phyloP scores from a whole-genome alignment of 306 rosid species.

The Castanospermum australe region DNA sequence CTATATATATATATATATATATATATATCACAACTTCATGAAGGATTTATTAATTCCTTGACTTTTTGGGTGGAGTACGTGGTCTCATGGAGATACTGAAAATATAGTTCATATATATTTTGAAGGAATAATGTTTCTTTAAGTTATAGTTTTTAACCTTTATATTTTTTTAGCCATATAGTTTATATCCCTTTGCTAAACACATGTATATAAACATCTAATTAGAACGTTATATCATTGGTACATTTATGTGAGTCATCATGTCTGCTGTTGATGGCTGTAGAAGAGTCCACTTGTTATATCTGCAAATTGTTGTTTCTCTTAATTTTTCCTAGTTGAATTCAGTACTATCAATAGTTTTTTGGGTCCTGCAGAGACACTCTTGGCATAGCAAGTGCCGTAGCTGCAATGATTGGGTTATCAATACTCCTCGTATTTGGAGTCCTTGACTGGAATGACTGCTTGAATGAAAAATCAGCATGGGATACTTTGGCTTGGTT shows the following conservation, averaged over 20 bases:
- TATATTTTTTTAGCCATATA: not conserved
- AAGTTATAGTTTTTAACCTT: not conserved
- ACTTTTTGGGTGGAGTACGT: not conserved
- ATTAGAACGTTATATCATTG: not conserved
- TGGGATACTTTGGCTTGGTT: slow-evolving; percentile 99
- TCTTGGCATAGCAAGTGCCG: slow-evolving; percentile 75
- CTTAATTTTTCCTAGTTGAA: slow-evolving; percentile 9
- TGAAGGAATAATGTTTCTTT: slow-evolving; percentile 1
- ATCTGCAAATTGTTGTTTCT: slow-evolving; percentile 10
- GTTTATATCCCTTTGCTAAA: slow-evolving; percentile 11
- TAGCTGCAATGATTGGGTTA: slow-evolving; percentile 93
- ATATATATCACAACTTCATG: not conserved
- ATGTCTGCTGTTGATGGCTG: not conserved
- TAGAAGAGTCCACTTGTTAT: not conserved
- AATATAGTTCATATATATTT: not conserved
- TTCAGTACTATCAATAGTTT: slow-evolving; percentile 9
- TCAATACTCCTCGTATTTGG: slow-evolving; percentile 79
- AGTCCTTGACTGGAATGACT: slow-evolving; percentile 92
- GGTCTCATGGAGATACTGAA: slow-evolving; percentile 6
- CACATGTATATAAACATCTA: not conserved
- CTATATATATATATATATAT: not conserved
- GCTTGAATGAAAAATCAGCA: slow-evolving; percentile 84
- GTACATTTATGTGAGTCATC: slow-evolving; percentile 4
- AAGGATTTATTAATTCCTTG: slow-evolving; percentile 19
- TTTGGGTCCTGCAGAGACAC: slow-evolving; percentile 61